These are phyloP conservation scores for Grosmannia penicillata DNA, from an alignment of 2,329 filamentous ascomycete genomes.

Conservation along the genomic window DNA sequence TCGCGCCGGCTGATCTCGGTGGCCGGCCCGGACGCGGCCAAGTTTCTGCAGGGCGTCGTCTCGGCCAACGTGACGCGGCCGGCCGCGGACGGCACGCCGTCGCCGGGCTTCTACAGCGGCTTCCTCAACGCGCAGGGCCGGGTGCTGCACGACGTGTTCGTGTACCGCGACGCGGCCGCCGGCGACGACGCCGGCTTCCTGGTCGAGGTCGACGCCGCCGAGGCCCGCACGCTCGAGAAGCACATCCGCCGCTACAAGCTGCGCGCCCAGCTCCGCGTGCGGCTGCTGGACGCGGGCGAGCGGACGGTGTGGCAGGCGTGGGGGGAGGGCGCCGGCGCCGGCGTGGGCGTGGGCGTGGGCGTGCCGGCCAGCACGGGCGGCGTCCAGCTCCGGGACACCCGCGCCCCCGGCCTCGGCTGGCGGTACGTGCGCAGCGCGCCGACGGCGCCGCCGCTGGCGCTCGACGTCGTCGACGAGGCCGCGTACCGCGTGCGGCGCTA, in stretches of 20 bases:
- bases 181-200: constrained; percentile 40
- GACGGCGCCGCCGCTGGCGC: constrained; percentile 6
- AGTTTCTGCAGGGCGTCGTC: constrained; percentile 78
- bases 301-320: constrained; percentile 60
- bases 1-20: constrained; percentile 68
- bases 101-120: constrained; percentile 55
- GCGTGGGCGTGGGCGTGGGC: background rate
- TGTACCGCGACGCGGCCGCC: constrained; percentile 47
- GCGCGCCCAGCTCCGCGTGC: constrained; percentile 60
- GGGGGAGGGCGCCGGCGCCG: constrained; percentile 31
- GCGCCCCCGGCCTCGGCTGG: constrained; percentile 41
- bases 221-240: constrained; percentile 46
- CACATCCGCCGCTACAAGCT: constrained; percentile 80
- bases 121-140: constrained; percentile 80
- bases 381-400: constrained; percentile 31
- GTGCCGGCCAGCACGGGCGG: background rate
- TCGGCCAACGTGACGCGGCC: constrained; percentile 55
- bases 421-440: constrained; percentile 23
- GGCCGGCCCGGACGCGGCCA: constrained; percentile 61
- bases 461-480: constrained; percentile 25
- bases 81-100: constrained; percentile 11
- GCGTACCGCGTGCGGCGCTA: constrained; percentile 67
- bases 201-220: constrained; percentile 65
- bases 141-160: constrained; percentile 76
- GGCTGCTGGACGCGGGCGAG: constrained; percentile 50